Evolutionary conservation across 2,329 filamentous ascomycete genomes (phyloP), one percentile per base, ranked within the genome.

Genomic region (Pochonia chlamydosporia): DNA sequence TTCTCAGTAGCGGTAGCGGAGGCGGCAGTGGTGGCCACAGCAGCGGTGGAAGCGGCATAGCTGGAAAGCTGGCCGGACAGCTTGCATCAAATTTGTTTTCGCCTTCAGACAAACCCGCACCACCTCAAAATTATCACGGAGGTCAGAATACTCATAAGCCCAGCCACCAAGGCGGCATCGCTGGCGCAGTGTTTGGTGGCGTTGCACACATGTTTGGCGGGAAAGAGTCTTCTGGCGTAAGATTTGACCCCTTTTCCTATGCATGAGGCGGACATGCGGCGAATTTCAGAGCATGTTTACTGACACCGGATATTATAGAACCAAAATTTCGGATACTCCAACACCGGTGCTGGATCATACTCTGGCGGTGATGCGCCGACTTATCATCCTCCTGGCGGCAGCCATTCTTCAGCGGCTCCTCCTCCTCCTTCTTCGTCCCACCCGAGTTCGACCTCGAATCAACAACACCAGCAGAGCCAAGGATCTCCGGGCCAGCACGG

Each of bases 311-410:
- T 8, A 4, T 13, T 26, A 24, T 52, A 77, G 70, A 68, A 69
- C 50, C 74, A 81, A 53, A 78, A 75, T 58, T 88, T 78, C 59
- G 84, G 82, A 26, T 85, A 85, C 62, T 80, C 79, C 20, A 77
- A 77, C 56, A 63, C 71, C 3, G 75, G 74, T 37, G 69, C 75
- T 37, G 62, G 73, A 39, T 71, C 73, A 31, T 88, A 87, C 62
- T 75, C 70, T 50, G 84, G 81, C 48, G 72, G 82, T 47, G 72
- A 78, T 48, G 79, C 82, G 33, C 84, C 84, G 11, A 68, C 65
- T 5, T 69, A 70, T 50, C 61, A 69, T 16, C 65, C 68, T 9
- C 59, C 63, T 10, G 59, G 63, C 14, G 58, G 56, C 24, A 47
- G 56, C 33, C 56, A 60, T 25, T 54, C 53, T 21, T 56, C 61